Evolutionary conservation across 208 protist genomes (phyloP).

Genomic region (Acanthamoeba rhysodes): DNA sequence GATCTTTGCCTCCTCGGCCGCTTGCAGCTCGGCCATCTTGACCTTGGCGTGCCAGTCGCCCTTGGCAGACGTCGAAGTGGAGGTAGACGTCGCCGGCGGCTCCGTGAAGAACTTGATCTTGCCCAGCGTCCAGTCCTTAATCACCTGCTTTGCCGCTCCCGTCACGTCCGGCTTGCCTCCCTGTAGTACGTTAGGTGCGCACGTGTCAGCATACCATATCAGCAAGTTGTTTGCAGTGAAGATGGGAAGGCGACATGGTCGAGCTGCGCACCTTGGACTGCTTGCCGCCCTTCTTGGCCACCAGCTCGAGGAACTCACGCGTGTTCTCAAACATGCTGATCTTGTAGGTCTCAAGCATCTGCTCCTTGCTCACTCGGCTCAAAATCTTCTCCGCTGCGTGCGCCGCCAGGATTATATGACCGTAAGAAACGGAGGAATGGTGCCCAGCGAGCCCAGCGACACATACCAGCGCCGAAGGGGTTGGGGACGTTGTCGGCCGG

Average conservation of each 20-base stretch:
- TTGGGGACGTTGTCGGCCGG: constrained; percentile 16
- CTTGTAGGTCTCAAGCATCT: constrained; percentile 41
- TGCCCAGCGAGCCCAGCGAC: not conserved
- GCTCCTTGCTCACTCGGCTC: constrained; percentile 42
- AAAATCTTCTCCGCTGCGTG: constrained; percentile 10
- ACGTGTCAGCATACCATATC: not conserved
- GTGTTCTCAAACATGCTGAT: constrained; percentile 29
- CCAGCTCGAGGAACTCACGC: constrained; percentile 13
- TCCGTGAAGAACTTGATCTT: constrained; percentile 49
- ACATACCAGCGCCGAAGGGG: not conserved
- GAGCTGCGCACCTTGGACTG: not conserved
- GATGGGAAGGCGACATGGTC: too few species aligned
- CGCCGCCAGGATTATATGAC: not conserved
- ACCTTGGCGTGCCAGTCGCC: constrained; percentile 17
- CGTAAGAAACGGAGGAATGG: not conserved
- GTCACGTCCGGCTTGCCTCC: constrained; percentile 41
- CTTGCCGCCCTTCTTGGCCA: constrained; percentile 11
- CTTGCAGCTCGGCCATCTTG: not conserved
- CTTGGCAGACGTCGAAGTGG: not conserved
- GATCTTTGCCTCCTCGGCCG: not conserved
- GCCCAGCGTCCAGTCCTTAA: constrained; percentile 20
- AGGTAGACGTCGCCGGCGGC: not conserved
- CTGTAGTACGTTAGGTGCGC: not conserved
- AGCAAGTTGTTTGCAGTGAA: not conserved
- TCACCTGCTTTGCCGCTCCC: constrained; percentile 10